A percentile compares a stretch with the other conserved stretches of the same genome.
Conservation (phyloP, 2,329 filamentous ascomycete genomes). For the Claviceps citrina region DNA sequence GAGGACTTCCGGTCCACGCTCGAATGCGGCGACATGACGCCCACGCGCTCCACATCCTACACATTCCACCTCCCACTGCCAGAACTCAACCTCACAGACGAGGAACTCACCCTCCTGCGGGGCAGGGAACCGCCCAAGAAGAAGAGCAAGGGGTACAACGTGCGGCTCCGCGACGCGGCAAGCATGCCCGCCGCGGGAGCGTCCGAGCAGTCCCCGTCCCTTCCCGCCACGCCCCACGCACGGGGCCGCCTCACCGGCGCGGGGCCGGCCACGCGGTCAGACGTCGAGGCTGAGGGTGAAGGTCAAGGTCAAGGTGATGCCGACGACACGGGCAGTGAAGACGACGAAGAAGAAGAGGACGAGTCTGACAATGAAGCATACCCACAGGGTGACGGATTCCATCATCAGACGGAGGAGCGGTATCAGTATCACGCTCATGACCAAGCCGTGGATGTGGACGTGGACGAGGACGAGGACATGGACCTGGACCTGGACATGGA, state of each 20-base stretch:
- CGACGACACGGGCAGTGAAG: constrained; percentile 10
- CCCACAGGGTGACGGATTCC: constrained; percentile 13
- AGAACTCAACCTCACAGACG: constrained; percentile 20
- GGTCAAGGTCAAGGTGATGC: constrained; percentile 11
- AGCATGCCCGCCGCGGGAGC: constrained; percentile 8
- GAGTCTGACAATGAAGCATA: constrained; percentile 14
- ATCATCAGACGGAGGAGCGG: not conserved
- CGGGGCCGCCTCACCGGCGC: constrained; percentile 5
- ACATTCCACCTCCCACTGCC: constrained; percentile 20
- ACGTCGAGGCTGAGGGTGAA: constrained; percentile 8
- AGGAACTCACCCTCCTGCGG: constrained; percentile 20
- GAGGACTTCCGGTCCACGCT: constrained; percentile 22
- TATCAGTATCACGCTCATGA: constrained; percentile 3
- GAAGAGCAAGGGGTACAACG: constrained; percentile 22
- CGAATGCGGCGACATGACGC: constrained; percentile 20
- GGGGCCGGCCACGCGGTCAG: constrained; percentile 3
- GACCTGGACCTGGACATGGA: not conserved
- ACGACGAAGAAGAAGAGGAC: constrained; percentile 14
- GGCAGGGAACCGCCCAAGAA: constrained; percentile 22
- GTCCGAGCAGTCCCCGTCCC: constrained; percentile 8
- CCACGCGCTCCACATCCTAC: constrained; percentile 15
- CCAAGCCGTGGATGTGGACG: not conserved
- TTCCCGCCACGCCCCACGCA: constrained; percentile 4
- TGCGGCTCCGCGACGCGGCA: constrained; percentile 15
- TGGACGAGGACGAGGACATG: not conserved